These are phyloP conservation scores for Tulasnella sp. DNA, from an alignment of 768 basidiomycete genomes.

Conservation along the genomic window DNA sequence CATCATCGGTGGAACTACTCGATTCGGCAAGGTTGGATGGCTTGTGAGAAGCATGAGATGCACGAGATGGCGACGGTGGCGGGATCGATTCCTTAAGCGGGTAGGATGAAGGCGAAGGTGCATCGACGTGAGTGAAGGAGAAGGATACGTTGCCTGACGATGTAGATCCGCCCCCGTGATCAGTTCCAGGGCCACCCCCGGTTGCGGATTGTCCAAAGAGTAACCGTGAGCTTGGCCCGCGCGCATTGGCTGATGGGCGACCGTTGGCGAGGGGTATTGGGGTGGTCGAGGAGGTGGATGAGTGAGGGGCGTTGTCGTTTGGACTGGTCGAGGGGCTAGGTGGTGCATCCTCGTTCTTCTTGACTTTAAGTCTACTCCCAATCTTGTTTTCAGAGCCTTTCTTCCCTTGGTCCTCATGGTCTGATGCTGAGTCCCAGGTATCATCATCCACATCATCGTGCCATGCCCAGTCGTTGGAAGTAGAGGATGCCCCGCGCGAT, in stretches of 20 bases:
- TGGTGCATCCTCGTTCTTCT: slow-evolving; percentile 10
- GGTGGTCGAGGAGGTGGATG: slow-evolving; percentile 16
- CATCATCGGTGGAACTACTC: background rate
- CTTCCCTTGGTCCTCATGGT: slow-evolving; percentile 49
- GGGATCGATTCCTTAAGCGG: slow-evolving; percentile 38
- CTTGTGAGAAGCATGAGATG: slow-evolving; percentile 32
- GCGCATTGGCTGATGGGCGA: background rate
- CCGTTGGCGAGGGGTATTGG: slow-evolving; percentile 13
- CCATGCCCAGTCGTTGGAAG: slow-evolving; percentile 40
- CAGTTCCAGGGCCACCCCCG: slow-evolving; percentile 45
- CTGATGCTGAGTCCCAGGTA: slow-evolving; percentile 77
- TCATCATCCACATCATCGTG: slow-evolving; percentile 71
- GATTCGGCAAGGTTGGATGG: slow-evolving; percentile 44
- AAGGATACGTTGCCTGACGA: slow-evolving; percentile 45
- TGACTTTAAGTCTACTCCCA: slow-evolving; percentile 17
- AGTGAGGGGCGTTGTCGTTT: slow-evolving; percentile 42
- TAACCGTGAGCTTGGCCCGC: background rate
- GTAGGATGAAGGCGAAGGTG: slow-evolving; percentile 69
- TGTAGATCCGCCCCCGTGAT: slow-evolving; percentile 29
- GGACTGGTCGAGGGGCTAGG: slow-evolving; percentile 39
- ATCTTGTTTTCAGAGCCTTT: slow-evolving; percentile 24
- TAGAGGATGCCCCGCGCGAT: slow-evolving; percentile 63
- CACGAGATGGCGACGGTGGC: slow-evolving; percentile 2
- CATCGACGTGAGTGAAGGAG: slow-evolving; percentile 72
- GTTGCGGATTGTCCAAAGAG: background rate